Evolutionary conservation across 2,329 filamentous ascomycete species (phyloP).

Genomic region (Graphium sp.): DNA sequence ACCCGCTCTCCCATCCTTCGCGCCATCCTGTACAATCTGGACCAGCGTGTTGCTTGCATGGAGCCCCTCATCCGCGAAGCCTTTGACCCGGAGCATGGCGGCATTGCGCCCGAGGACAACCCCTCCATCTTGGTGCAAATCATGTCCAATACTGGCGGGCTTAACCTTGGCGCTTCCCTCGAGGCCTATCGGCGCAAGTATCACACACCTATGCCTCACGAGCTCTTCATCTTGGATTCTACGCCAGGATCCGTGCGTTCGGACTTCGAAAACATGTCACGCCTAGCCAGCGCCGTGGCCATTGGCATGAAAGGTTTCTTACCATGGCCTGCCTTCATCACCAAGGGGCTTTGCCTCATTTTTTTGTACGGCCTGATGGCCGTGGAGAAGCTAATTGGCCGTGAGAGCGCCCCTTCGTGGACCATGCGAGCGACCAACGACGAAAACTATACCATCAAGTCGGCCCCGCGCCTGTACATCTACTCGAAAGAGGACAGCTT

Average conservation of each 20-base stretch:
- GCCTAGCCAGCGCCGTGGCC: slow-evolving; percentile 25
- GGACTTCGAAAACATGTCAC: slow-evolving; percentile 20
- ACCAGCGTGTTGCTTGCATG: slow-evolving; percentile 25
- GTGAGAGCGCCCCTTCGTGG: slow-evolving; percentile 21
- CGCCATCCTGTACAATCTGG: slow-evolving; percentile 23
- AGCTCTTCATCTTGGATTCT: slow-evolving; percentile 31
- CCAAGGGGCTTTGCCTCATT: slow-evolving; percentile 23
- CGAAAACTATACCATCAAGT: slow-evolving; percentile 14
- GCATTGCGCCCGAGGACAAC: slow-evolving; percentile 8
- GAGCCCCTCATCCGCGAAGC: slow-evolving; percentile 22
- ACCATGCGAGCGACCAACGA: slow-evolving; percentile 17
- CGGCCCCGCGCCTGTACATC: slow-evolving; percentile 32
- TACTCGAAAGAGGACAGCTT: slow-evolving; percentile 42
- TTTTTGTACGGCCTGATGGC: slow-evolving; percentile 19
- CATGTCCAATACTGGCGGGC: slow-evolving; percentile 43
- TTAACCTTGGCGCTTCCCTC: slow-evolving; percentile 30
- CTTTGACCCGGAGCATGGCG: slow-evolving; percentile 11
- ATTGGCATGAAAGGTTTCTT: slow-evolving; percentile 26
- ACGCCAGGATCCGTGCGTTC: slow-evolving; percentile 30
- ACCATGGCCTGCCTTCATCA: slow-evolving; percentile 29
- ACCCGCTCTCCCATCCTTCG: slow-evolving; percentile 30
- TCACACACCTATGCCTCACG: slow-evolving; percentile 23
- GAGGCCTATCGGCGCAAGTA: slow-evolving; percentile 23
- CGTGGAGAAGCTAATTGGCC: slow-evolving; percentile 16
- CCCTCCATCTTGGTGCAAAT: slow-evolving; percentile 27